Evolutionary conservation across 108 stramenopile genomes (phyloP), one percentile per base, ranked within the genome.

Genomic region (Mediolabrus comicus): DNA sequence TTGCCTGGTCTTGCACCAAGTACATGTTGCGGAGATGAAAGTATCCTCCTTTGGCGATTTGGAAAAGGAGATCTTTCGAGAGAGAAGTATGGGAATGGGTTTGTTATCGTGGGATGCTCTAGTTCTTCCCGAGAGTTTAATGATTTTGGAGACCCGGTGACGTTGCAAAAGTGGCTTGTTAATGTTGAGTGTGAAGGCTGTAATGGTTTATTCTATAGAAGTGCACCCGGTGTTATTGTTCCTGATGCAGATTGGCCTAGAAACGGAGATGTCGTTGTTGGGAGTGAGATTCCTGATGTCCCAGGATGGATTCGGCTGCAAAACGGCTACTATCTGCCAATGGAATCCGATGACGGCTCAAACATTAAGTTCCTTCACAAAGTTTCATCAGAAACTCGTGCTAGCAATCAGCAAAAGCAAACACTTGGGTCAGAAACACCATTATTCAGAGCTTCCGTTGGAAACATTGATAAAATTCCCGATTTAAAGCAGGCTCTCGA

Each of bases 211-310:
- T 95, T 86, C 60, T 95, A 92, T 65, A 70, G 95, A 46, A 87
- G 89, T 59, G 83, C 85, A 27, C 95, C 95, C 3, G 76, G 74
- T 12, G 86, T 87, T 13, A 92, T 95, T 68, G 95, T 95, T 2
- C 79, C 92, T 3, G 95, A 95, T 77, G 90, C 95, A 3, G 95
- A 95, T 72, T 95, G 95, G 95, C 95, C 95, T 9, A 59, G 95
- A 41, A 95, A 95, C 72, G 95, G 95, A 19, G 95, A 95, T 29
- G 77, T 92, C 66, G 95, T 95, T 0, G 86, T 92, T 28, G 95
- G 95, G 8, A 76, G 80, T 32, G 90, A 90, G 69, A 84, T 95
- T 65, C 83, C 87, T 1, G 70, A 91, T 70, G 73, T 78, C 34
- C 91, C 94, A 62, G 88, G 89, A 16, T 95, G 91, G 90, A 86